These are phyloP conservation scores for Lachnellula cervina DNA, from an alignment of 2,329 filamentous ascomycete genomes.

Conservation along the genomic window DNA sequence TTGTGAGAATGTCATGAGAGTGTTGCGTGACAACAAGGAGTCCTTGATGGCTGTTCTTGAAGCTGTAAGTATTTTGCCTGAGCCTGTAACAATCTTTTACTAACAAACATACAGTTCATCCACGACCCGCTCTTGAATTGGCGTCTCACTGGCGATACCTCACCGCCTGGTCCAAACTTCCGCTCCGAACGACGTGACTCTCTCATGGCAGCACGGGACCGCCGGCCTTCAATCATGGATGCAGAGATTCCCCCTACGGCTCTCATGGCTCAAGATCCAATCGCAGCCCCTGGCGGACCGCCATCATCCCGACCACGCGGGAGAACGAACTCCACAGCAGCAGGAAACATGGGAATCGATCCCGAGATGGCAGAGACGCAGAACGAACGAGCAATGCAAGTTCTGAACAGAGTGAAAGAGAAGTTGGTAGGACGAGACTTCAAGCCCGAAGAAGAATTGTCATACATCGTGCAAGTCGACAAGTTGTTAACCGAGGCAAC, in stretches of 20 bases:
- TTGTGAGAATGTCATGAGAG: conserved; percentile 97
- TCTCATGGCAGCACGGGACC: conserved; percentile 42
- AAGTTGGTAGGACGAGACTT: conserved; percentile 95
- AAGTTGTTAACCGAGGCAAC: conserved; percentile 93
- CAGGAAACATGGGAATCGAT: conserved; percentile 32
- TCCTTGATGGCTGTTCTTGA: conserved; percentile 97
- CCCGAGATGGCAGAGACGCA: conserved; percentile 67
- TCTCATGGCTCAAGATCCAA: conserved; percentile 43
- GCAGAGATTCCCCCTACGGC: conserved; percentile 55
- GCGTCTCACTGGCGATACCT: conserved; percentile 67
- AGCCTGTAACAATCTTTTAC: background rate
- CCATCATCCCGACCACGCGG: conserved; percentile 48
- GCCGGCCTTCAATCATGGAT: conserved; percentile 67
- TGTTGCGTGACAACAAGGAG: conserved; percentile 94
- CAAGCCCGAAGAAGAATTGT: conserved; percentile 77
- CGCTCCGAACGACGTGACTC: conserved; percentile 53
- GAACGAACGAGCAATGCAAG: conserved; percentile 88
- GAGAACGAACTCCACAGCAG: conserved; percentile 54
- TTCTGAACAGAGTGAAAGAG: conserved; percentile 85
- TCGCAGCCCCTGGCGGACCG: conserved; percentile 37
- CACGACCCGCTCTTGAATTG: conserved; percentile 98
- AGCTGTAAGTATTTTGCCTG: conserved; percentile 63
- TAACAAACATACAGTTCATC: conserved; percentile 66
- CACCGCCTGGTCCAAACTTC: conserved; percentile 63
- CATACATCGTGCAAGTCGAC: conserved; percentile 83